Base-by-base conservation (phyloP, 495 filamentous ascomycete genomes). In the Penicillium soppii region DNA sequence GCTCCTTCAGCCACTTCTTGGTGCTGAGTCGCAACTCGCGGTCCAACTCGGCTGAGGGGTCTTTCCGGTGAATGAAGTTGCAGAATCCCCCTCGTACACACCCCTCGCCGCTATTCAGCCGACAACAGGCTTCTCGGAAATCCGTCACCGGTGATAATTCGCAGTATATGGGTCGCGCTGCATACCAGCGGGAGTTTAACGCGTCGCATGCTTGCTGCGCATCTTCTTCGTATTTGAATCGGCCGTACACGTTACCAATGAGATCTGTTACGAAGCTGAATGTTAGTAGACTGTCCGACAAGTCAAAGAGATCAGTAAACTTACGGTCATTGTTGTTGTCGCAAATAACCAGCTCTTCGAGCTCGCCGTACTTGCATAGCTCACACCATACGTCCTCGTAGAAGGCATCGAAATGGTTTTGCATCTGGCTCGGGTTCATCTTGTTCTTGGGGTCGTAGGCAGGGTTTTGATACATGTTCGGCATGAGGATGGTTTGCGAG, bases 351-450 rank as follows among this genome's bases (percentile, higher is more conserved):
- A 95, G 79, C 68, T 95, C 90, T 74, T 95, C 90, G 10, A 91
- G 72, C 75, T 95, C 90, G 43, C 90, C 90, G 67, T 91, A 92
- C 71, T 89, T 87, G 85, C 89, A 92, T 87, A 98, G 89, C 81
- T 98, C 94, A 78, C 92, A 96, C 90, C 94, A 98, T 57, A 98
- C 86, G 70, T 98, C 94, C 76, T 98, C 94, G 78, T 98, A 98
- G 77, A 98, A 98, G 59, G 94, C 92, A 74, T 98, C 95, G 66
- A 97, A 98, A 78, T 98, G 94, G 75, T 92, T 95, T 75, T 97
- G 92, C 67, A 96, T 85, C 78, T 98, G 94, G 54, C 78, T 83
- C 9, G 91, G 68, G 73, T 94, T 96, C 88, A 97, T 95, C 73
- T 92, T 92, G 78, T 85, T 94, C 75, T 96, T 95, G 36, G 90